Percentiles rank a stretch among this genome's conserved stretches.
phyloP scores from a whole-genome alignment of 2,329 filamentous ascomycete genomes.

The Bipolaris bicolor region DNA sequence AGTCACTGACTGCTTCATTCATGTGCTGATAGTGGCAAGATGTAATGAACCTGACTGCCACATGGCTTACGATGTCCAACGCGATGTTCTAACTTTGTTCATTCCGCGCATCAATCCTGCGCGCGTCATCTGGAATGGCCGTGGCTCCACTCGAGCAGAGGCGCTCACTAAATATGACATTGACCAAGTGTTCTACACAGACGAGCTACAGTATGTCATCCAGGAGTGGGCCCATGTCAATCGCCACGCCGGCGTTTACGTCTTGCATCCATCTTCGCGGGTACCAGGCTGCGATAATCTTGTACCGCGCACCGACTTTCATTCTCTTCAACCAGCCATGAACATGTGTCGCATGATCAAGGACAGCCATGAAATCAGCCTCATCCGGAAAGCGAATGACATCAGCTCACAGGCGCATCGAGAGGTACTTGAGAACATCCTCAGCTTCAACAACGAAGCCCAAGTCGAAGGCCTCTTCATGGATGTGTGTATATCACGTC shows the following conservation, averaged over 20 bases:
- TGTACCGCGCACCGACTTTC: slow-evolving; percentile 28
- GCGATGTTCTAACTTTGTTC: slow-evolving; percentile 72
- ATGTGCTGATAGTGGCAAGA: slow-evolving; percentile 30
- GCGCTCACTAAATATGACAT: slow-evolving; percentile 69
- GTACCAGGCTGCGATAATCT: slow-evolving; percentile 21
- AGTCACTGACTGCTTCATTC: neutral
- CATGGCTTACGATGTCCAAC: slow-evolving; percentile 63
- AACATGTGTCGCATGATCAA: slow-evolving; percentile 82
- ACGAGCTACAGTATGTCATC: slow-evolving; percentile 40
- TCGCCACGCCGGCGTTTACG: slow-evolving; percentile 36
- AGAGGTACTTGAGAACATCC: slow-evolving; percentile 69
- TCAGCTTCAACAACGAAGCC: slow-evolving; percentile 73
- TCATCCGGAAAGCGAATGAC: slow-evolving; percentile 80
- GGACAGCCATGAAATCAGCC: slow-evolving; percentile 78
- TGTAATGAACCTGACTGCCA: slow-evolving; percentile 60
- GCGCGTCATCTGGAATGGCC: slow-evolving; percentile 68
- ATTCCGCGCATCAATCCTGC: slow-evolving; percentile 71
- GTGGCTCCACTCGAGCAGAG: slow-evolving; percentile 65
- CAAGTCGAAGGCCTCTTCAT: slow-evolving; percentile 82
- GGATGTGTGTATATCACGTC: slow-evolving; percentile 71
- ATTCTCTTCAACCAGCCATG: slow-evolving; percentile 71
- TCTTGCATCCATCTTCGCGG: slow-evolving; percentile 42
- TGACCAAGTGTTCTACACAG: slow-evolving; percentile 68
- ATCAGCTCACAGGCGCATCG: slow-evolving; percentile 80
- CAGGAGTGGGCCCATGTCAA: slow-evolving; percentile 38